Conservation (phyloP, 164 flowering plant genomes). For the Aristolochia fimbriata region DNA sequence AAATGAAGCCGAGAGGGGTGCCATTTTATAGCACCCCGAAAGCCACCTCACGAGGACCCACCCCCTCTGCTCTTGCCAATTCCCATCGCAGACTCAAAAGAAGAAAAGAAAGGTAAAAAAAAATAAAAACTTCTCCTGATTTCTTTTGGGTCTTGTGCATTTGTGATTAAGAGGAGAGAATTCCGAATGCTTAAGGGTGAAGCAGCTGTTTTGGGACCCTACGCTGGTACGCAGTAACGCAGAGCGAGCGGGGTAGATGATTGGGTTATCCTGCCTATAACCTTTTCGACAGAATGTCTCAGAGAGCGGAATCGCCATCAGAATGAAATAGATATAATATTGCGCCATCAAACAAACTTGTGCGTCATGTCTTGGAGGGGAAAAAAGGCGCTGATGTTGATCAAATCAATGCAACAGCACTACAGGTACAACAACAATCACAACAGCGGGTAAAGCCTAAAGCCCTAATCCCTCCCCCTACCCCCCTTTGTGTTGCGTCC, state of each 20-base stretch:
- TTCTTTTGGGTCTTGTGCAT: no score
- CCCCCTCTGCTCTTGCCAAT: not conserved
- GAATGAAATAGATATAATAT: not conserved
- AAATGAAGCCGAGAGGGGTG: constrained; percentile 9
- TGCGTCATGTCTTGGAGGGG: not conserved
- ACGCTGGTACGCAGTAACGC: no score
- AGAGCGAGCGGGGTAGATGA: constrained; percentile 1
- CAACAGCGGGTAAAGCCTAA: no score
- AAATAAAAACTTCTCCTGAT: no score
- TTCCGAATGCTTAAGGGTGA: constrained; percentile 9
- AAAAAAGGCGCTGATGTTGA: constrained; percentile 12
- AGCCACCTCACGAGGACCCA: constrained; percentile 20
- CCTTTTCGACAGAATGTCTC: constrained; percentile 3
- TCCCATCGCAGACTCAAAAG: constrained; percentile 1
- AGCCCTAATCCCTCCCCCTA: no score
- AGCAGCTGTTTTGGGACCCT: no score
- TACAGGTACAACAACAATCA: no score
- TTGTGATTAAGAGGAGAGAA: no score
- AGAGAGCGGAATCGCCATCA: not conserved
- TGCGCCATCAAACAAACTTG: constrained; percentile 3
- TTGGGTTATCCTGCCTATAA: constrained; percentile 10
- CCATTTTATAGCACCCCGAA: constrained; percentile 39
- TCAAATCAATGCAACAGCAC: not conserved
- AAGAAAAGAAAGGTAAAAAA: no score
- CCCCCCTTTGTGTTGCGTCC: no score